A percentile compares a stretch with the other conserved stretches of the same genome.
These are phyloP conservation scores for Fusarium anthophilum DNA, from an alignment of 2,329 filamentous ascomycete species.

Conservation along the genomic window DNA sequence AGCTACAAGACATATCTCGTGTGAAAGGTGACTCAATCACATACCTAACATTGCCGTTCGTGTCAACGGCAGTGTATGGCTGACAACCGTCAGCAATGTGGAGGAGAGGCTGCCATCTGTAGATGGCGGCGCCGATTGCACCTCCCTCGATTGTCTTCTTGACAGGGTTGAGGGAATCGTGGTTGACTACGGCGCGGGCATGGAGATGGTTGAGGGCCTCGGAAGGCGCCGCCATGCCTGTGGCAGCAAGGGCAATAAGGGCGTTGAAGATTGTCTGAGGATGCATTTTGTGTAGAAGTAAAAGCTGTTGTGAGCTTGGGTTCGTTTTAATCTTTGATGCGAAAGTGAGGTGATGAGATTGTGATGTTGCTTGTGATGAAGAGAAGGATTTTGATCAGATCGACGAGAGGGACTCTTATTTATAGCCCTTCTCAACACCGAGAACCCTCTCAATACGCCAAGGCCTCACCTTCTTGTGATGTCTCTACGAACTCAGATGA, in stretches of 20 bases:
- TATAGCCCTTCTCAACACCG: not conserved
- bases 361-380: not conserved
- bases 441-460: not conserved
- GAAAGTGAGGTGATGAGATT: not conserved
- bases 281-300: not conserved
- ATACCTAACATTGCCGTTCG: conserved; percentile 64
- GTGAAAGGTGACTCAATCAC: not conserved
- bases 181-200: conserved; percentile 33
- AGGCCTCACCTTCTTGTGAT: not conserved
- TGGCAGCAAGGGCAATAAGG: not conserved
- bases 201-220: not conserved
- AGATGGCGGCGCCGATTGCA: conserved; percentile 38
- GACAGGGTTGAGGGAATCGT: conserved; percentile 43
- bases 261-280: not conserved
- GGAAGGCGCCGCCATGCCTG: conserved; percentile 1
- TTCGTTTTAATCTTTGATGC: not conserved
- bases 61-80: conserved; percentile 68
- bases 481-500: not conserved
- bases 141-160: conserved; percentile 40
- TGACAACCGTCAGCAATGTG: conserved; percentile 67
- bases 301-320: too few relatives aligned
- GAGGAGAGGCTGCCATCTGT: conserved; percentile 45
- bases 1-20: too few relatives aligned
- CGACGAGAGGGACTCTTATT: not conserved
- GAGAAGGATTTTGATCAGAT: not conserved